Percentiles rank a stretch among this genome's conserved stretches.
Conservation (phyloP, 1,284 basidiomycete species). For the Bothia castanella region DNA sequence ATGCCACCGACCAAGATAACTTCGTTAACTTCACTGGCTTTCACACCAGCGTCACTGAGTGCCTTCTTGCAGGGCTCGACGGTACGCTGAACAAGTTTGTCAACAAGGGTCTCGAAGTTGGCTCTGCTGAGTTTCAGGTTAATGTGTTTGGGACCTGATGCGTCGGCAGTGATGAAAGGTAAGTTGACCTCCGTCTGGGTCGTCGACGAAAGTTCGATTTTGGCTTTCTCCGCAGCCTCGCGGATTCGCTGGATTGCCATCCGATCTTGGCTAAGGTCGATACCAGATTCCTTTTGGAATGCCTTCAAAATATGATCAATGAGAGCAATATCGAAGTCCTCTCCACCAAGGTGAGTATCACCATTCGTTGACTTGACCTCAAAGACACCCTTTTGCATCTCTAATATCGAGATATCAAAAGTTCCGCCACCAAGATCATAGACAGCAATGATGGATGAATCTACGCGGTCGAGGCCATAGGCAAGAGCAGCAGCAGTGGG, state of each 20-base stretch:
- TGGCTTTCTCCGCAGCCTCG: slow-evolving; percentile 98
- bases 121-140: slow-evolving; percentile 86
- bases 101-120: slow-evolving; percentile 87
- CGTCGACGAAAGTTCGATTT: slow-evolving; percentile 95
- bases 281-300: slow-evolving; percentile 92
- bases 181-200: slow-evolving; percentile 94
- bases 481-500: slow-evolving; percentile 97
- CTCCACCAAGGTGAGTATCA: slow-evolving; percentile 97
- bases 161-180: slow-evolving; percentile 96
- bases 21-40: slow-evolving; percentile 90
- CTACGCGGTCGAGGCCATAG: slow-evolving; percentile 85
- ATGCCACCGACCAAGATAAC: slow-evolving; percentile 98
- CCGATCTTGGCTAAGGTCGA: slow-evolving; percentile 80
- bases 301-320: slow-evolving; percentile 86
- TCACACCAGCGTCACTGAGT: slow-evolving; percentile 85
- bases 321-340: slow-evolving; percentile 94
- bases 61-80: slow-evolving; percentile 99
- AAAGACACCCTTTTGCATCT: slow-evolving; percentile 99
- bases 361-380: slow-evolving; percentile 99
- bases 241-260: slow-evolving; percentile 99
- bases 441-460: slow-evolving; percentile 89
- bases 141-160: slow-evolving; percentile 94
- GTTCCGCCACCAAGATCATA: slow-evolving; percentile 96
- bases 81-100: slow-evolving; percentile 82
- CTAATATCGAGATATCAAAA: slow-evolving; percentile 97